Base-by-base conservation (phyloP, 1,284 basidiomycete genomes). In the Rhodotorula glutinis region DNA sequence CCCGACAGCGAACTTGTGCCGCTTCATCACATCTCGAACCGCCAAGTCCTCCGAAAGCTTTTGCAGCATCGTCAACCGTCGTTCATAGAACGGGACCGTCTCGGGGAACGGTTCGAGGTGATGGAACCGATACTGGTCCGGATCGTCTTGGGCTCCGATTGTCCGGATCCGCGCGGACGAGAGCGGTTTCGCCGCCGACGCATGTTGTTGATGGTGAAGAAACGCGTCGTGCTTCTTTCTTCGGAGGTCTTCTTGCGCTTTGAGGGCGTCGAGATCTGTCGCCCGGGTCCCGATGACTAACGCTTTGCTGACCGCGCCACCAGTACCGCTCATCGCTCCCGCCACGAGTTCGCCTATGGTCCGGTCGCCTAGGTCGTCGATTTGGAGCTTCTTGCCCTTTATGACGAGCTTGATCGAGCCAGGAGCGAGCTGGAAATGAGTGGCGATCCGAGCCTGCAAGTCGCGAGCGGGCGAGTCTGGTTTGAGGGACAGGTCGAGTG, bases 31-130 rank as follows among this genome's bases (percentile, higher is more conserved):
- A 47, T 72, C 67, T 40, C 62, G 38, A 2, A 75, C 69, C 3
- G 73, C 74, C 56, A 62, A 57, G 25, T 75, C 74, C 38, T 58
- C 56, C 23, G 59, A 59, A 11, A 75, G 40, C 38, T 66, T 59
- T 44, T 70, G 53, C 29, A 75, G 57, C 65, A 73, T 69, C 17
- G 64, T 65, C 58, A 30, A 44, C 21, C 74, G 44, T 33, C 58
- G 44, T 2, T 70, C 69, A 25, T 62, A 56, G 29, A 55, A 49
- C 44, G 72, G 72, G n/a, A 69, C 65, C 23, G 52, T 51, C 40
- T 30, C 17, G 30, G 68, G 64, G 21, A 75, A 69, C 2, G 73
- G 73, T 54, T 66, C 60, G 29, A 75, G 65, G 41, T 33, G 40
- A n/a, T 60, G 57, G 53, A 74, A 75, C 27, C 62, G 61, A 52